These are phyloP conservation scores for Neurospora sp. DNA, from an alignment of 495 filamentous ascomycete species.

Conservation along the genomic window DNA sequence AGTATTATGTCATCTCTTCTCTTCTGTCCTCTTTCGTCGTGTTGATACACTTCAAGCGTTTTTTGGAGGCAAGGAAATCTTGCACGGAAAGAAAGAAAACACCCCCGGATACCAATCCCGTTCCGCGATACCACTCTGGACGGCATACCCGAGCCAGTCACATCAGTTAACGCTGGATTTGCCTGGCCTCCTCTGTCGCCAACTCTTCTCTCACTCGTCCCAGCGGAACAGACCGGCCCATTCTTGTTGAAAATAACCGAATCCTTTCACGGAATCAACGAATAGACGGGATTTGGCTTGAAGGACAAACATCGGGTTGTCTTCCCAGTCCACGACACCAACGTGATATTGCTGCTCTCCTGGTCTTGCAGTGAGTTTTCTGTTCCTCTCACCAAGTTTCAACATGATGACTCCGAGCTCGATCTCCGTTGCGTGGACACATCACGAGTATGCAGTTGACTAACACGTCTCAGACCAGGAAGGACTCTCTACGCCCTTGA, in stretches of 20 bases:
- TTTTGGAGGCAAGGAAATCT: slow-evolving; percentile 8
- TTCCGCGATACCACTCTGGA: background rate
- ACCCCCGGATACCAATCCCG: background rate
- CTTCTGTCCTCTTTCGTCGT: slow-evolving; percentile 1
- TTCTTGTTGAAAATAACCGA: background rate
- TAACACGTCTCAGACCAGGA: background rate
- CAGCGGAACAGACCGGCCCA: background rate
- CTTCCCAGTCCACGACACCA: background rate
- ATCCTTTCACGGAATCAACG: background rate
- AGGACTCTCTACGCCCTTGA: background rate
- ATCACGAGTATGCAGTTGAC: background rate
- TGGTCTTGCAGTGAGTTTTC: background rate
- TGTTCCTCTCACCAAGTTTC: background rate
- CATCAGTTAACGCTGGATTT: background rate
- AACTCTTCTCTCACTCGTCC: background rate
- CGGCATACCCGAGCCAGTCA: background rate
- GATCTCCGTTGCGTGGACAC: background rate
- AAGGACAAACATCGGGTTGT: background rate
- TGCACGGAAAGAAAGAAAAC: slow-evolving; percentile 1
- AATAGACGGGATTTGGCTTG: background rate
- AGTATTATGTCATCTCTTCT: slow-evolving; percentile 18
- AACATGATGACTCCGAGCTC: background rate
- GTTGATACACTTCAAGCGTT: slow-evolving; percentile 7
- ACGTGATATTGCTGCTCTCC: background rate
- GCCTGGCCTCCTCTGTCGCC: background rate